Percentiles rank a stretch among this genome's conserved stretches.
phyloP scores from a whole-genome alignment of 495 filamentous ascomycete genomes.

The Penicillium coffeae region DNA sequence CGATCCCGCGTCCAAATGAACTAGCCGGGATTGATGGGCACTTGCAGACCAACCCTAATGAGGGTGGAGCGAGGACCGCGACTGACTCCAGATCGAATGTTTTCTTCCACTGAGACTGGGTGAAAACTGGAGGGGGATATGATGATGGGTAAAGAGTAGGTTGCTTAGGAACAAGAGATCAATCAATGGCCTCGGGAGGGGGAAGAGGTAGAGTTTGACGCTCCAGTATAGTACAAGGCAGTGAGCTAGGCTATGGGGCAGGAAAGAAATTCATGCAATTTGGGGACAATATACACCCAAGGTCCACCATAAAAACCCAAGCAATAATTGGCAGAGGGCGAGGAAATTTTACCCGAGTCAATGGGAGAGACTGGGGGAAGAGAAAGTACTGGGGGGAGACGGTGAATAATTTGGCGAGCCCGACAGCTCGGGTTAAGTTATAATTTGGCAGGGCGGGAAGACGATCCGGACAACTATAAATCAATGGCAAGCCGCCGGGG shows the following conservation, averaged over 20 bases:
- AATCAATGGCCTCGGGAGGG: conserved; percentile 1
- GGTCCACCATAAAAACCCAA: too few relatives aligned
- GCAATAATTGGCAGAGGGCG: neutral
- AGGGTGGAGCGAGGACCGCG: conserved; percentile 2
- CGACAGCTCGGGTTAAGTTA: conserved; percentile 47
- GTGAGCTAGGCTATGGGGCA: conserved; percentile 9
- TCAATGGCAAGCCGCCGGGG: conserved; percentile 12
- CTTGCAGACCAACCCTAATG: conserved; percentile 11
- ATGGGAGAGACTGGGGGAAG: neutral
- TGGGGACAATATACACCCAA: conserved; percentile 13
- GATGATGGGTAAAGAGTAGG: neutral
- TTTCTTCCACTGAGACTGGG: neutral
- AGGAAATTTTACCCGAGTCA: neutral
- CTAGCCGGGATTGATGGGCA: conserved; percentile 5
- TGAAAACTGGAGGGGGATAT: neutral
- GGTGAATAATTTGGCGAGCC: conserved; percentile 18
- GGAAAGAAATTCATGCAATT: conserved; percentile 2
- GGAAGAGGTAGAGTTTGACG: neutral
- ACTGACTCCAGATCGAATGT: conserved; percentile 3
- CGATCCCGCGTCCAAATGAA: conserved; percentile 4
- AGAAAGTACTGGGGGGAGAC: neutral
- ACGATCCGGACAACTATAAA: conserved; percentile 31
- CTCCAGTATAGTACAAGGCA: conserved; percentile 5
- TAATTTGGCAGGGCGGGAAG: conserved; percentile 37
- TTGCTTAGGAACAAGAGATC: neutral